Evolutionary conservation across 1,284 basidiomycete species (phyloP).

Genomic region (Cryptococcus maquisensis): DNA sequence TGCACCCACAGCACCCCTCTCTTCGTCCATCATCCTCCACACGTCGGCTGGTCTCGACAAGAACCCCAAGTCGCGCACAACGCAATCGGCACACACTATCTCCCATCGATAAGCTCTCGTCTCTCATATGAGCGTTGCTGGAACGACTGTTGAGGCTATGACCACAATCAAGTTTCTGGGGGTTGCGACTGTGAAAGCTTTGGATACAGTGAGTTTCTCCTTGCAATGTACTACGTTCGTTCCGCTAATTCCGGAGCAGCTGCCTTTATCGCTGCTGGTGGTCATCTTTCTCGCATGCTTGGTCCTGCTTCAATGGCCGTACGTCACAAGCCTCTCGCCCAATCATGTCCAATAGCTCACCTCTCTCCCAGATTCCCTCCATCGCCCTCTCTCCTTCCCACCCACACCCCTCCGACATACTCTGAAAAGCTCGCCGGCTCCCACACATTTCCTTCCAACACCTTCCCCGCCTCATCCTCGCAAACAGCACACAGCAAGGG

Average conservation of each 20-base stretch:
- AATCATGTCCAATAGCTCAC: too few species aligned
- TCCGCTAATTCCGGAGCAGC: constrained; percentile 1
- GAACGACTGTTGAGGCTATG: constrained; percentile 3
- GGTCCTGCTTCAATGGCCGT: constrained; percentile 17
- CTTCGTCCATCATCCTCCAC: neutral
- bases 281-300: constrained; percentile 16
- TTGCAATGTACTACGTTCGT: neutral
- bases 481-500: neutral
- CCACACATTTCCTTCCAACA: neutral
- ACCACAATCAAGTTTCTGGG: constrained; percentile 12
- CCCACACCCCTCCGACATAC: constrained; percentile 9
- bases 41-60: neutral
- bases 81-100: too few species aligned
- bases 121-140: neutral
- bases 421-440: neutral
- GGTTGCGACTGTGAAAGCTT: constrained; percentile 8
- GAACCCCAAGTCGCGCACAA: too few species aligned
- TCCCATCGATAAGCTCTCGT: too few species aligned
- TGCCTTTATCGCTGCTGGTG: constrained; percentile 44
- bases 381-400: constrained; percentile 13
- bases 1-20: too few species aligned
- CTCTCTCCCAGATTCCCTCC: constrained; percentile 34
- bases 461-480: neutral
- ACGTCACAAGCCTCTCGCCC: constrained; percentile 12
- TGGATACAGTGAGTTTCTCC: constrained; percentile 12